These are phyloP conservation scores for Venturia pyrina DNA, from an alignment of 2,329 filamentous ascomycete genomes.

Conservation along the genomic window DNA sequence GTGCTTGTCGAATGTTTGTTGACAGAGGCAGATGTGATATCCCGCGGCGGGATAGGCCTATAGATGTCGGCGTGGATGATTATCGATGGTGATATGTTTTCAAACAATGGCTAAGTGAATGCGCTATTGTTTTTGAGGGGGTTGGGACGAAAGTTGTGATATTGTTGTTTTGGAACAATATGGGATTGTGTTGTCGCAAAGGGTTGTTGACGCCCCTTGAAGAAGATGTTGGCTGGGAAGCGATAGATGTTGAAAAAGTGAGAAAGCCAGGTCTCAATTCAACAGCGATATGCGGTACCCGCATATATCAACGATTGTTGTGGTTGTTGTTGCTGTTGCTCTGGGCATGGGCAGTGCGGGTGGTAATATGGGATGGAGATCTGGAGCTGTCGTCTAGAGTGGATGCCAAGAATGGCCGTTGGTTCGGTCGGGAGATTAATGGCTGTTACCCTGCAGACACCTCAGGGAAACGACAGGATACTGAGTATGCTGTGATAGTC, in stretches of 20 bases:
- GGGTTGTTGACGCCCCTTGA: neutral
- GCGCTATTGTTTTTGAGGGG: neutral
- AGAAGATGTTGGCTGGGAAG: neutral
- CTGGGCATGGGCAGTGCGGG: neutral
- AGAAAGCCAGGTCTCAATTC: neutral
- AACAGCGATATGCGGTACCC: neutral
- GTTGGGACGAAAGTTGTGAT: conserved; percentile 1
- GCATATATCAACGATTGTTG: neutral
- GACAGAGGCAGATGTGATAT: conserved; percentile 2
- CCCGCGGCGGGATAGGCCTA: neutral
- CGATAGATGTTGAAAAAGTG: neutral
- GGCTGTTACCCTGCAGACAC: neutral
- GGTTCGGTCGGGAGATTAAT: neutral
- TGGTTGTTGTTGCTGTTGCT: conserved; percentile 7
- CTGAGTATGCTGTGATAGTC: neutral
- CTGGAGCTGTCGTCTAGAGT: neutral
- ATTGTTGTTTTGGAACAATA: neutral
- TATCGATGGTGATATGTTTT: neutral
- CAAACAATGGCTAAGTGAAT: neutral
- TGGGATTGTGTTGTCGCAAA: conserved; percentile 3
- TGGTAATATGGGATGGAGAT: neutral
- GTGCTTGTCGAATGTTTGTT: conserved; percentile 4
- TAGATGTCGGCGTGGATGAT: neutral
- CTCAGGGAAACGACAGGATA: neutral
- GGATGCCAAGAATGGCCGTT: neutral